Evolutionary conservation across 805 yeast genomes (phyloP), one percentile per base, ranked within the genome.

Genomic region (Tetrapisispora arboricola): DNA sequence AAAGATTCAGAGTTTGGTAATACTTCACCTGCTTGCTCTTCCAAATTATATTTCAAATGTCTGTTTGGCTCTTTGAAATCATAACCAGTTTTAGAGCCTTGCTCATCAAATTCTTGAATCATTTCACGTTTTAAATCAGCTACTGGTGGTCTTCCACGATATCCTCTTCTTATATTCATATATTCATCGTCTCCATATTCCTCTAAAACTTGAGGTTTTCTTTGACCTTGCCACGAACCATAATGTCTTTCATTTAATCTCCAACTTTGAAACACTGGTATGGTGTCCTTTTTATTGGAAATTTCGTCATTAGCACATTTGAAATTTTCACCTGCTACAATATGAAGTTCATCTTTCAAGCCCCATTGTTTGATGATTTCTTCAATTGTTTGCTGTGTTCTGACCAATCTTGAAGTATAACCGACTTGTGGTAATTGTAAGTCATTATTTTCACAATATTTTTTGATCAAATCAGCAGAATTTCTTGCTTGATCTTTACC

Each of bases 171-270:
- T 74, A 84, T 79, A 52, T 65, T 74, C 78, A 79, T 82, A 66
- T 79, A 84, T 63, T 81, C 66, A 47, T 79, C 82, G 52, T 76
- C 67, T 32, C 94, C 94, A 58, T 76, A 79, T 51, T 73, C 65
- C 48, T 70, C 65, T 52, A 82, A 64, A 24, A 84, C 74, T 33
- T 74, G 74, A 27, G 78, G 79, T 64, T 84, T 84, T 49, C 80
- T 74, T 55, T 75, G 73, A 38, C 94, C 94, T 65, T 83, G 92
- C 65, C 84, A 71, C 33, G 76, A 75, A 45, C 94, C 94, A 65
- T 83, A 83, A 64, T 83, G 94, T 62, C 94, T 74, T 61, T 83
- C 94, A 62, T 83, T 83, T 54, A 83, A 63, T 63, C 90, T 72
- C 90, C 90, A 83, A 4, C 80, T 70, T 63, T 84, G 77, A 53